A percentile compares a stretch with the other conserved stretches of the same genome.
These are phyloP conservation scores for Stachybotrys chartarum DNA, from an alignment of 2,329 filamentous ascomycete species.

Conservation along the genomic window DNA sequence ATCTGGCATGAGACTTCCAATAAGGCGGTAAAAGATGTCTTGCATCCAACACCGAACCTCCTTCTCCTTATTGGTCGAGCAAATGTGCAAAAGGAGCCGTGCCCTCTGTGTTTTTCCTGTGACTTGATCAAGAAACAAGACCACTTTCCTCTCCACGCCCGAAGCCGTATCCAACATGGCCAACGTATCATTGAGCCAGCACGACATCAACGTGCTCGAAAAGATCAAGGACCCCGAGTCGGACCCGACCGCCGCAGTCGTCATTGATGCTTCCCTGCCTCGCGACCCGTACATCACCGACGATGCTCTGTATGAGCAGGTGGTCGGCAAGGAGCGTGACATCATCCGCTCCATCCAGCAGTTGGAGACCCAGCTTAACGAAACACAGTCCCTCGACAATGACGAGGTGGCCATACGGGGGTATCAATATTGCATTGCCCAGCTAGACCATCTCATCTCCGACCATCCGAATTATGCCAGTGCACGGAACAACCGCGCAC, in stretches of 20 bases:
- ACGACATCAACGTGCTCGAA: slow-evolving; percentile 55
- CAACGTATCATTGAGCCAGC: slow-evolving; percentile 41
- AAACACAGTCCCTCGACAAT: slow-evolving; percentile 26
- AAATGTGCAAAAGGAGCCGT: too few relatives aligned
- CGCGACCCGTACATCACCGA: slow-evolving; percentile 53
- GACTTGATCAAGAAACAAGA: too few relatives aligned
- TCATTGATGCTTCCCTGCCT: slow-evolving; percentile 46
- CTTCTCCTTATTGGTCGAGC: too few relatives aligned
- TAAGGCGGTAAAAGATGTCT: too few relatives aligned
- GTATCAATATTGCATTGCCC: slow-evolving; percentile 39
- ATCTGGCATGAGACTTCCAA: too few relatives aligned
- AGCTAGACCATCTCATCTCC: slow-evolving; percentile 48
- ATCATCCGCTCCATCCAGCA: slow-evolving; percentile 49
- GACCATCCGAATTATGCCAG: slow-evolving; percentile 61
- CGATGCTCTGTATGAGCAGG: slow-evolving; percentile 37
- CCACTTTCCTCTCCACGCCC: not conserved
- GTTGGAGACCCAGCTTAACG: slow-evolving; percentile 45
- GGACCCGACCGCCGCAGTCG: slow-evolving; percentile 45
- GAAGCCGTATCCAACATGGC: slow-evolving; percentile 32
- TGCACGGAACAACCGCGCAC: slow-evolving; percentile 67
- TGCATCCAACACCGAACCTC: too few relatives aligned
- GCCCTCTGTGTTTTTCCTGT: too few relatives aligned
- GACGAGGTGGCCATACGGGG: slow-evolving; percentile 29
- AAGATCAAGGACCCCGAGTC: slow-evolving; percentile 63
- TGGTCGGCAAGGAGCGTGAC: slow-evolving; percentile 43